phyloP scores from a whole-genome alignment of 2,329 filamentous ascomycete genomes.

The Paradendryphiella salina region DNA sequence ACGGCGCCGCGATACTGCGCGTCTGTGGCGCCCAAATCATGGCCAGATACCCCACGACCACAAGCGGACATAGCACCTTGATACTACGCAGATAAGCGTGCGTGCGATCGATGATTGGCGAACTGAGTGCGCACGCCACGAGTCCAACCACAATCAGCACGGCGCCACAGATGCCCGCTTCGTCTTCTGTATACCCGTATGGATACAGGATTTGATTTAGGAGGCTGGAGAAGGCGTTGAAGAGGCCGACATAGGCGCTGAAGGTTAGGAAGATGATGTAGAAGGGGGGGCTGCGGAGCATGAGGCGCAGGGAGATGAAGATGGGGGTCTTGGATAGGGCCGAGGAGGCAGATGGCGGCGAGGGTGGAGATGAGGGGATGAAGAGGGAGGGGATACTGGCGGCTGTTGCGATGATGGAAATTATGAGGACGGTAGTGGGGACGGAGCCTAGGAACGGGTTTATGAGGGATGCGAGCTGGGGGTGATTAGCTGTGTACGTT shows the following conservation, averaged over 20 bases:
- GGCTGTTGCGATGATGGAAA: constrained; percentile 76
- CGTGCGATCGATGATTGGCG: constrained; percentile 81
- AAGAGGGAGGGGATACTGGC: constrained; percentile 77
- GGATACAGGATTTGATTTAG: constrained; percentile 88
- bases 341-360: constrained; percentile 71
- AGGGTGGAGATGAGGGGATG: constrained; percentile 74
- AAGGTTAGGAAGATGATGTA: constrained; percentile 84
- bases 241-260: constrained; percentile 82
- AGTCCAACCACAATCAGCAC: constrained; percentile 88
- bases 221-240: constrained; percentile 87
- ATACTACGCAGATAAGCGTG: constrained; percentile 77
- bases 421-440: constrained; percentile 80
- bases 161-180: constrained; percentile 88
- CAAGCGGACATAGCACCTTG: constrained; percentile 73
- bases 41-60: constrained; percentile 71
- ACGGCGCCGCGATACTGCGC: constrained; percentile 65
- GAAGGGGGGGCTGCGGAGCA: constrained; percentile 66
- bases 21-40: constrained; percentile 81
- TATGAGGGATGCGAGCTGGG: constrained; percentile 71
- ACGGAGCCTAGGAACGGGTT: constrained; percentile 77
- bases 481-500: constrained; percentile 10
- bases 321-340: constrained; percentile 59
- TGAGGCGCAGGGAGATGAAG: constrained; percentile 54
- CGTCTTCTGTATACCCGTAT: constrained; percentile 79
- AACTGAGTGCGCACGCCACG: constrained; percentile 71